Conservation (phyloP, 805 yeast genomes). For the Candida oleophila region DNA sequence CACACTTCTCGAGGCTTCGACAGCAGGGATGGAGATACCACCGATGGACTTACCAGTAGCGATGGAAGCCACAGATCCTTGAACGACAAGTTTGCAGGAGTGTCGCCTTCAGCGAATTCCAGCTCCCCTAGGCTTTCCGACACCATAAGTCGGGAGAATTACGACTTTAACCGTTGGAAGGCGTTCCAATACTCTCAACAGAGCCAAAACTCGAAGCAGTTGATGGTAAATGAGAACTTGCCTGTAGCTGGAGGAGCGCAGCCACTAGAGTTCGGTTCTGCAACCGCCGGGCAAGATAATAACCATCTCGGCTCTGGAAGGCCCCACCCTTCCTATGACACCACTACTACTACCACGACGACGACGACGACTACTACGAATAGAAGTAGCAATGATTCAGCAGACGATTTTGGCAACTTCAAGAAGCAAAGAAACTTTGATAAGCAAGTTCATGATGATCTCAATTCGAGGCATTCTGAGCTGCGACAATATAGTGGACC, state of each 20-base stretch:
- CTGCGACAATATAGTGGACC: too few relatives aligned
- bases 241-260: background rate
- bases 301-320: too few relatives aligned
- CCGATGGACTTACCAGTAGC: background rate
- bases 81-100: background rate
- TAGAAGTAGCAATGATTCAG: constrained; percentile 1
- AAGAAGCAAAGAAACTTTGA: background rate
- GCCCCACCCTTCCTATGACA: background rate
- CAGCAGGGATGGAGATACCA: background rate
- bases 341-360: constrained; percentile 11
- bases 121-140: constrained; percentile 2
- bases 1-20: background rate
- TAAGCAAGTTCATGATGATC: too few relatives aligned
- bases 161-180: constrained; percentile 17
- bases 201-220: background rate
- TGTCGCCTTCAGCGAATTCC: background rate
- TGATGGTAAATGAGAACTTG: background rate
- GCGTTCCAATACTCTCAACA: constrained; percentile 11
- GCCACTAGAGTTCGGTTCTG: too few relatives aligned
- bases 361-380: constrained; percentile 7
- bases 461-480: too few relatives aligned
- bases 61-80: background rate
- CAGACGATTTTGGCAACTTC: background rate
- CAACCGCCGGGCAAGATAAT: too few relatives aligned
- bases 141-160: constrained; percentile 9